Evolutionary conservation across 2,329 filamentous ascomycete genomes (phyloP).

Genomic region (Diplodia intermedia): DNA sequence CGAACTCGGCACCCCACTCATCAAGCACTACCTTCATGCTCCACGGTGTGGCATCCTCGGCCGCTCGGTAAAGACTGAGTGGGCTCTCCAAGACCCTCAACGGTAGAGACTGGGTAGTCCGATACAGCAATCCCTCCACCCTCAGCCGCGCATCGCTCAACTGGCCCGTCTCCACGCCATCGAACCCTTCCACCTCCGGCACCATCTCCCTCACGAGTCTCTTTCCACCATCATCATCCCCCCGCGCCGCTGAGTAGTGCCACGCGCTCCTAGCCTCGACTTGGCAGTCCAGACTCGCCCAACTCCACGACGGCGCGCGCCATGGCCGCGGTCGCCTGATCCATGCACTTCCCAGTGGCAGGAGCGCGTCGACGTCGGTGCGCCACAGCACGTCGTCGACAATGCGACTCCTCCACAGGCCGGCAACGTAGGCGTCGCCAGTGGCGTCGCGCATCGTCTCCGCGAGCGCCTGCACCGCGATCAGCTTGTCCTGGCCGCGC

Average conservation of each 20-base stretch:
- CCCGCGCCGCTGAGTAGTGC: not conserved
- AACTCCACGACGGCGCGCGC: conserved; percentile 7
- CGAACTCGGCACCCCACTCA: not conserved
- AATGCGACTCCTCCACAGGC: conserved; percentile 15
- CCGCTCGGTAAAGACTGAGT: not conserved
- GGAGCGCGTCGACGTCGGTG: not conserved
- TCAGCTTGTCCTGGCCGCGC: conserved; percentile 34
- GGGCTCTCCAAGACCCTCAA: not conserved
- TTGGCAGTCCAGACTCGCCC: conserved; percentile 7
- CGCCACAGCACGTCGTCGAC: conserved; percentile 17
- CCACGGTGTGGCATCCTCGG: not conserved
- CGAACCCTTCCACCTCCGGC: conserved; percentile 1
- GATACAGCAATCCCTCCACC: not conserved
- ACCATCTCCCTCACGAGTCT: not conserved
- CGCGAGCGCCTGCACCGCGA: conserved; percentile 32
- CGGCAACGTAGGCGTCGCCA: conserved; percentile 10
- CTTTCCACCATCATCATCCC: not conserved
- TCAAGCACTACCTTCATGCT: not conserved
- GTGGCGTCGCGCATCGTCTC: conserved; percentile 9
- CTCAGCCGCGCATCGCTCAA: not conserved
- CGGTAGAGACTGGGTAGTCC: not conserved
- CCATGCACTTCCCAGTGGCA: not conserved
- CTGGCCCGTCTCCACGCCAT: not conserved
- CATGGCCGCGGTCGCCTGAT: not conserved
- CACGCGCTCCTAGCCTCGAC: not conserved